Evolutionary conservation across 2,329 filamentous ascomycete species (phyloP).

Genomic region (Aspergillus puulaauensis): DNA sequence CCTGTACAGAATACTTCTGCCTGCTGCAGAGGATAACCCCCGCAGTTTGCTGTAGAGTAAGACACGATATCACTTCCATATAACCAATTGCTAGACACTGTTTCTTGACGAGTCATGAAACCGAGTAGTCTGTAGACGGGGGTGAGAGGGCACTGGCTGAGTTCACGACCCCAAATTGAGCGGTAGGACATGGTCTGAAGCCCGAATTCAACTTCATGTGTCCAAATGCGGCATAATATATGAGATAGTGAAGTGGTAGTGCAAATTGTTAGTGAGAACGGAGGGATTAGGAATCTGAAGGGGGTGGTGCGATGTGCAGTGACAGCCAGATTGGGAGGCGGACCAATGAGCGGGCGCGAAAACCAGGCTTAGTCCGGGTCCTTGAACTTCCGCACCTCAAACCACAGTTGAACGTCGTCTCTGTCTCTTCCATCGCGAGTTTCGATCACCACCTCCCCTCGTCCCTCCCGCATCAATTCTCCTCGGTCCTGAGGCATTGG

Average conservation of each 20-base stretch:
- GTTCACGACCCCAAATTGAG: neutral
- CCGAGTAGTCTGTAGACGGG: neutral
- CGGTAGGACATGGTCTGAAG: neutral
- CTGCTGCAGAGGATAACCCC: conserved; percentile 16
- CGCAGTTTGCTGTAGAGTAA: conserved; percentile 22
- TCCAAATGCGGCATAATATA: neutral
- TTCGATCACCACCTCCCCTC: conserved; percentile 30
- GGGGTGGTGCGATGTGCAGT: conserved; percentile 6
- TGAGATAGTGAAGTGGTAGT: neutral
- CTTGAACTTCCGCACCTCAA: conserved; percentile 41
- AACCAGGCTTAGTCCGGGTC: conserved; percentile 37
- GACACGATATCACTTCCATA: conserved; percentile 16
- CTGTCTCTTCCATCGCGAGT: conserved; percentile 32
- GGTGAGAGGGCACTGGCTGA: neutral
- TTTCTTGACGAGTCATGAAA: neutral
- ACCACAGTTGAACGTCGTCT: conserved; percentile 31
- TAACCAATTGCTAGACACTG: neutral
- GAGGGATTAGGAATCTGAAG: conserved; percentile 14
- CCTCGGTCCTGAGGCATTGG: conserved; percentile 26
- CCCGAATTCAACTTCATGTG: neutral
- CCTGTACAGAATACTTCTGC: conserved; percentile 28
- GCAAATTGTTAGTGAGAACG: neutral
- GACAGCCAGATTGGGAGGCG: neutral
- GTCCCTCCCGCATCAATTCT: conserved; percentile 21
- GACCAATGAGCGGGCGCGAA: conserved; percentile 35